A percentile compares a stretch with the other conserved stretches of the same genome.
Conservation (phyloP, 176 grass and related monocot species). For the Eleusine coracana region DNA sequence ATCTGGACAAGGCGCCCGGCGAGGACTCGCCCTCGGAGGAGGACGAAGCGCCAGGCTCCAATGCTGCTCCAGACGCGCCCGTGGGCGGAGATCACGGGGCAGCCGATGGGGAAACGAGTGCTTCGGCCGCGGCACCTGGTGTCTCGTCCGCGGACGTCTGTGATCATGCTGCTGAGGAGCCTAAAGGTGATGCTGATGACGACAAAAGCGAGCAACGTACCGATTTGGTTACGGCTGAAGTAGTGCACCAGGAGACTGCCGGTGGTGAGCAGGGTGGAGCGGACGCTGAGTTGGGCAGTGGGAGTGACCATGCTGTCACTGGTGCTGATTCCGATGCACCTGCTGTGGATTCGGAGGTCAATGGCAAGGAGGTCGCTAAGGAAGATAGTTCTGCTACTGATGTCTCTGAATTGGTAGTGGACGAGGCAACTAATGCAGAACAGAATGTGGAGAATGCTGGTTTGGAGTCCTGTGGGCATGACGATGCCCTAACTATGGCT, state of each 20-base stretch:
- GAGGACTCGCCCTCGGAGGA: slow-evolving; percentile 26
- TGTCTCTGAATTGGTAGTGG: not conserved
- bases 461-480: not conserved
- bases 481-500: not conserved
- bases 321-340: slow-evolving; percentile 18
- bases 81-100: not conserved
- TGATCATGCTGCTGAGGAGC: not conserved
- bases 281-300: not conserved
- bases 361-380: slow-evolving; percentile 12
- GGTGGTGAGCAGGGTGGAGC: not conserved
- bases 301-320: not conserved
- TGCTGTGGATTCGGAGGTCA: slow-evolving; percentile 18
- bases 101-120: not conserved
- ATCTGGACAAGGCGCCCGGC: slow-evolving; percentile 5
- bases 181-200: slow-evolving; percentile 13
- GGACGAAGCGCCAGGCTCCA: slow-evolving; percentile 26
- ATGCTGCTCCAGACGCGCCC: slow-evolving; percentile 29
- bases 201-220: not conserved
- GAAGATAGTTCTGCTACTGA: slow-evolving; percentile 25
- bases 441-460: not conserved
- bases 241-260: slow-evolving; percentile 23
- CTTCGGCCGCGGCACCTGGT: not conserved
- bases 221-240: not conserved
- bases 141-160: not conserved
- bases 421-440: slow-evolving; percentile 1